phyloP scores from a whole-genome alignment of 2,329 filamentous ascomycete species.

The Diaporthe citriasiana region DNA sequence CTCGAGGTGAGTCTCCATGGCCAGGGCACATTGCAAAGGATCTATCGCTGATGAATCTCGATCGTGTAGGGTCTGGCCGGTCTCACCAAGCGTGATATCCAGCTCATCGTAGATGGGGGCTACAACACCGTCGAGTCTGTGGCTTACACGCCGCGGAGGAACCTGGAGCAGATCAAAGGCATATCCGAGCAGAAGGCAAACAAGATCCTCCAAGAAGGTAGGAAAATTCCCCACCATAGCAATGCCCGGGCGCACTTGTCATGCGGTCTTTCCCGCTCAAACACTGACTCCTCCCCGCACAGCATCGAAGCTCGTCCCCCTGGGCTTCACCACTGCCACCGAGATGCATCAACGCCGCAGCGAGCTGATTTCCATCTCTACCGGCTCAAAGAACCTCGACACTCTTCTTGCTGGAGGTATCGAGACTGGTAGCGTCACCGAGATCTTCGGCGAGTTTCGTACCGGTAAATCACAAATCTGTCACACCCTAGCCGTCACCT shows the following conservation, averaged over 20 bases:
- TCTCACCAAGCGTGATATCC: slow-evolving; percentile 94
- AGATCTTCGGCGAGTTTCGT: slow-evolving; percentile 97
- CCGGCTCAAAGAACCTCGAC: slow-evolving; percentile 96
- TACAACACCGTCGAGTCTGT: slow-evolving; percentile 97
- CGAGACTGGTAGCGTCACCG: slow-evolving; percentile 97
- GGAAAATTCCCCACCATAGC: not conserved
- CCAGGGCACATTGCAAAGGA: not conserved
- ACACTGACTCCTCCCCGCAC: slow-evolving; percentile 2
- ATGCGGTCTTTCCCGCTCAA: slow-evolving; percentile 17
- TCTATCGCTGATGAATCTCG: not conserved
- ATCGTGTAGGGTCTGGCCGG: slow-evolving; percentile 82
- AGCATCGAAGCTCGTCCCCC: slow-evolving; percentile 96
- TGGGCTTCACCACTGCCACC: slow-evolving; percentile 98
- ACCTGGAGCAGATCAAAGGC: slow-evolving; percentile 95
- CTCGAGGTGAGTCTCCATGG: slow-evolving; percentile 77
- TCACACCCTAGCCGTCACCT: slow-evolving; percentile 98
- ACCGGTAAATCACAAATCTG: slow-evolving; percentile 99
- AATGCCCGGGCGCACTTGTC: not conserved
- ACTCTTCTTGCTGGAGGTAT: slow-evolving; percentile 94
- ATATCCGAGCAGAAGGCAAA: slow-evolving; percentile 97
- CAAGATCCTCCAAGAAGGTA: slow-evolving; percentile 92
- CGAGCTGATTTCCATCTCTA: slow-evolving; percentile 97
- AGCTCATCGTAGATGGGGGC: slow-evolving; percentile 90
- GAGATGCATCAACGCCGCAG: slow-evolving; percentile 98
- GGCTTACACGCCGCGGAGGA: slow-evolving; percentile 87